Evolutionary conservation across 352 stramenopile genomes (phyloP).

Genomic region (Pythium dissotocum): DNA sequence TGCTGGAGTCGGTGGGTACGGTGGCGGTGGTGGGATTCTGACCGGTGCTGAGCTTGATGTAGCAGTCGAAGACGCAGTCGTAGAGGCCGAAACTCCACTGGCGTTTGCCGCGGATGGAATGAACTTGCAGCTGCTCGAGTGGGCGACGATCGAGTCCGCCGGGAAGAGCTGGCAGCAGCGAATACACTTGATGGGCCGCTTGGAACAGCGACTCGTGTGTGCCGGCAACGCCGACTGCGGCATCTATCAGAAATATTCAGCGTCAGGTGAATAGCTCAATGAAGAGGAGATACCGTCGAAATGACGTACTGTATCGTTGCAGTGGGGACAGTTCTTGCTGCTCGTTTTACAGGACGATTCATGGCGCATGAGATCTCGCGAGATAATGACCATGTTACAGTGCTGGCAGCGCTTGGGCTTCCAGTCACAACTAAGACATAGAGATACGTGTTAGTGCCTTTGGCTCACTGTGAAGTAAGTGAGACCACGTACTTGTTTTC

Average conservation of each 20-base stretch:
- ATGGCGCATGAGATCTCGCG: conserved; percentile 57
- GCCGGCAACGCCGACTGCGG: conserved; percentile 40
- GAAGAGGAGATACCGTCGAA: neutral
- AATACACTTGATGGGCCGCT: conserved; percentile 83
- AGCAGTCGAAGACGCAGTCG: neutral
- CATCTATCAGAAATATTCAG: conserved; percentile 39
- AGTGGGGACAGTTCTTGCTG: conserved; percentile 63
- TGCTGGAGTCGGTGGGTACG: conserved; percentile 39
- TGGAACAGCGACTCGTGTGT: conserved; percentile 63
- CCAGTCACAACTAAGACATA: conserved; percentile 63
- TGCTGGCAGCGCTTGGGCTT: conserved; percentile 76
- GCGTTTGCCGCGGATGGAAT: conserved; percentile 22
- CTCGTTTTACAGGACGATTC: conserved; percentile 71
- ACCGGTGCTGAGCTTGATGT: neutral
- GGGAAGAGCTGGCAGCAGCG: conserved; percentile 78
- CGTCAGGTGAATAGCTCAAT: neutral
- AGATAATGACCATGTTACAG: conserved; percentile 85
- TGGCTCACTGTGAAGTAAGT: neutral
- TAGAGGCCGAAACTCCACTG: neutral
- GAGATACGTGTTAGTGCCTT: neutral
- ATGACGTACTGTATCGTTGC: conserved; percentile 52
- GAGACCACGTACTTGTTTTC: conserved; percentile 45
- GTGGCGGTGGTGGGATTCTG: conserved; percentile 51
- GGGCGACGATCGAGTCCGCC: conserved; percentile 67
- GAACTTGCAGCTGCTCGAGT: conserved; percentile 74